Percentiles rank a stretch among this genome's conserved stretches.
Conservation (phyloP, 2,329 filamentous ascomycete genomes). For the Volutella citrinella region DNA sequence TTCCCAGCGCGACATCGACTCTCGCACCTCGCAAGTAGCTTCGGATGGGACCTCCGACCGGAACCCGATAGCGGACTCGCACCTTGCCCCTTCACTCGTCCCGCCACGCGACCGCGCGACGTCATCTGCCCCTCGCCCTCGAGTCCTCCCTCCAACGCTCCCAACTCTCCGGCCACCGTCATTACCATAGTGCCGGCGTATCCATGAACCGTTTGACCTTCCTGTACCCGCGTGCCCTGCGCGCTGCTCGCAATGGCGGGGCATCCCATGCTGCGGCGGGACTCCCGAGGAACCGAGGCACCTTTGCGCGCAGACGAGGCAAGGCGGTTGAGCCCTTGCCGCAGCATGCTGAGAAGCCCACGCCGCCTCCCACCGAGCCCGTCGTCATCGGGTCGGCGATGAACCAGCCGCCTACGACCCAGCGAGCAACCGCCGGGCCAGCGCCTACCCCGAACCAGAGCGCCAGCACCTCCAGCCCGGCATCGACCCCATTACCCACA, state of each 20-base stretch:
- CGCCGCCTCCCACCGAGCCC: conserved; percentile 15
- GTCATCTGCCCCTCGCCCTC: no score
- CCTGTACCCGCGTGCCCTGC: conserved; percentile 66
- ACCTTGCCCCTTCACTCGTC: no score
- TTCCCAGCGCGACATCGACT: no score
- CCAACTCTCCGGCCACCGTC: no score
- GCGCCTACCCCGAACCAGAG: not conserved
- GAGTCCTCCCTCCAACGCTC: no score
- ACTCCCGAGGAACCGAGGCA: conserved; percentile 38
- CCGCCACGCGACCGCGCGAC: no score
- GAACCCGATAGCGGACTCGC: no score
- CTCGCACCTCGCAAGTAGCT: no score
- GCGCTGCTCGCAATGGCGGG: conserved; percentile 34
- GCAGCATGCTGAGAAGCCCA: conserved; percentile 18
- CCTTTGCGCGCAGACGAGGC: conserved; percentile 54
- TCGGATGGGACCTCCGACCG: no score
- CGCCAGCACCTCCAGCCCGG: not conserved
- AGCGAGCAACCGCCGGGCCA: not conserved
- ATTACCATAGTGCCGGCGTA: no score
- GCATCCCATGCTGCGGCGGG: conserved; percentile 35
- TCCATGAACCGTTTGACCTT: conserved; percentile 63
- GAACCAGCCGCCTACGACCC: not conserved
- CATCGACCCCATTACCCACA: no score
- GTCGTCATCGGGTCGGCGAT: conserved; percentile 4
- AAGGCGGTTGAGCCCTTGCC: conserved; percentile 57